A percentile compares a stretch with the other conserved stretches of the same genome.
Evolutionary conservation across 495 filamentous ascomycete genomes (phyloP).

Genomic region (Pyrenopolyporus hunteri): DNA sequence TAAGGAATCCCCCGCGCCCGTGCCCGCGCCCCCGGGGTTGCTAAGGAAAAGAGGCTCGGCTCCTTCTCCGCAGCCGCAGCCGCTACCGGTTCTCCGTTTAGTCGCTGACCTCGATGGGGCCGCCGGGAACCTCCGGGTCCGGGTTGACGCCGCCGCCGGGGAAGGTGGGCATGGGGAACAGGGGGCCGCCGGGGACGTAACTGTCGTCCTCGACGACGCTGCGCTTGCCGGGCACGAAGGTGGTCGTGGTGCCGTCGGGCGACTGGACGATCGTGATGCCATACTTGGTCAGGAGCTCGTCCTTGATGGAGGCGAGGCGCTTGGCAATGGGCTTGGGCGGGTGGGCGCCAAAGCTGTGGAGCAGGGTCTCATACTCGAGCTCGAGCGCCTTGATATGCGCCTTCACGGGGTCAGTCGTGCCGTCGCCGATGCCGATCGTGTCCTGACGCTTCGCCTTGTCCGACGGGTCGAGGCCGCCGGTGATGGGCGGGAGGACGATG

Average conservation of each 20-base stretch:
- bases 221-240: conserved; percentile 47
- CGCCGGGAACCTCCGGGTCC: conserved; percentile 42
- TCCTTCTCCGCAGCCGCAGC: too few relatives aligned
- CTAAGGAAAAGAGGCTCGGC: too few relatives aligned
- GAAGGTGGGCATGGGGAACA: conserved; percentile 21
- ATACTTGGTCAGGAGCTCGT: conserved; percentile 46
- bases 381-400: conserved; percentile 37
- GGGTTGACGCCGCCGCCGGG: conserved; percentile 41
- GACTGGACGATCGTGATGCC: conserved; percentile 47
- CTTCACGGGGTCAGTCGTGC: conserved; percentile 27
- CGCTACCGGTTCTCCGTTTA: conserved; percentile 2
- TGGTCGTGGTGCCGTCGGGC: conserved; percentile 46
- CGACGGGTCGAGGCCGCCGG: conserved; percentile 38
- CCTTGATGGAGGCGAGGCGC: conserved; percentile 38
- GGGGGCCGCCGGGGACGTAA: conserved; percentile 39
- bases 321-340: conserved; percentile 35
- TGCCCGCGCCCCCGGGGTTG: background rate
- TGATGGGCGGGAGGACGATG: conserved; percentile 38
- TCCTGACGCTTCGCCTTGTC: conserved; percentile 45
- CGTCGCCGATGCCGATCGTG: conserved; percentile 29
- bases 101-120: conserved; percentile 33
- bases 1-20: background rate
- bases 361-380: conserved; percentile 35
- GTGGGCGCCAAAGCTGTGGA: conserved; percentile 33
- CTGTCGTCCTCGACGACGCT: conserved; percentile 33